These are phyloP conservation scores for Mycena capillaripes DNA, from an alignment of 768 basidiomycete genomes.

Conservation along the genomic window DNA sequence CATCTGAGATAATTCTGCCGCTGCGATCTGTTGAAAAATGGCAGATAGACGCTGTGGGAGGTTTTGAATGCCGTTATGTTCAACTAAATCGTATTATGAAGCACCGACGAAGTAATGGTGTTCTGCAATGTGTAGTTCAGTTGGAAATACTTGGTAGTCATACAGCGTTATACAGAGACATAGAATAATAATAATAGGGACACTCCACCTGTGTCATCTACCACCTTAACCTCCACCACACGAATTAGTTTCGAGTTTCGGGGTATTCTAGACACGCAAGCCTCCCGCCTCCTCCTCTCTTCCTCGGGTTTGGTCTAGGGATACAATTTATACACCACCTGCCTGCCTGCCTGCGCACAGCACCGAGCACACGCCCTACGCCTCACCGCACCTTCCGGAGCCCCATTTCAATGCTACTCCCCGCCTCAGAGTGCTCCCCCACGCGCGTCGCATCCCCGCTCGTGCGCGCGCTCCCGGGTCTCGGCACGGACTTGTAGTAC, in stretches of 20 bases:
- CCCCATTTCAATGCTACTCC: slow-evolving; percentile 11
- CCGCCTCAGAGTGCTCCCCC: background rate
- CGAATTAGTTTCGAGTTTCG: background rate
- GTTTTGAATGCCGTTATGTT: no score
- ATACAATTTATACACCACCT: background rate
- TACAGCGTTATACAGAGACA: background rate
- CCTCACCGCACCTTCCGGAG: background rate
- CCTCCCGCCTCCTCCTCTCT: no score
- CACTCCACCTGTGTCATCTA: background rate
- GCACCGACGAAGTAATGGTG: no score
- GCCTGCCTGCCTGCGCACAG: no score
- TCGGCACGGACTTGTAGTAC: background rate
- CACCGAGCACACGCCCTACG: no score
- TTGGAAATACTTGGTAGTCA: background rate
- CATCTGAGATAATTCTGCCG: no score
- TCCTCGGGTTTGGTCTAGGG: background rate
- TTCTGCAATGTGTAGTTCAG: no score
- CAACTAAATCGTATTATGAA: no score
- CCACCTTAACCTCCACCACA: background rate
- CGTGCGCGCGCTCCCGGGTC: slow-evolving; percentile 17
- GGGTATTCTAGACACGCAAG: background rate
- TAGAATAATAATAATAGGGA: slow-evolving; percentile 11
- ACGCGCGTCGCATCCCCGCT: slow-evolving; percentile 27
- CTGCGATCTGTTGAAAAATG: no score
- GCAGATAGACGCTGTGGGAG: no score